Evolutionary conservation across 2,329 filamentous ascomycete species (phyloP).

Genomic region (Scedosporium dehoogii): DNA sequence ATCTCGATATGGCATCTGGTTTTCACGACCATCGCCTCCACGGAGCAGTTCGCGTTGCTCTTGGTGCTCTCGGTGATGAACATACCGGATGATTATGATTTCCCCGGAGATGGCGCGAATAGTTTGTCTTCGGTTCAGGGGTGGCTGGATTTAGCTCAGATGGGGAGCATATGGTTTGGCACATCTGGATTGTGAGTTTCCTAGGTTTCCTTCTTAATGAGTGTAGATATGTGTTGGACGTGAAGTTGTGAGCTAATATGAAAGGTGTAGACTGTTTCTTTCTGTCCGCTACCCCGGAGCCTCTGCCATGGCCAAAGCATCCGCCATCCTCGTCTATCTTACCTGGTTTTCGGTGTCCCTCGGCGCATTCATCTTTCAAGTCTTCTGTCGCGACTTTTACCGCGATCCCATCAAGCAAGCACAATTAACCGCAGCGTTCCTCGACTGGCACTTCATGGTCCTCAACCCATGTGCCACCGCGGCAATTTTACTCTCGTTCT

Average conservation of each 20-base stretch:
- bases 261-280: not conserved
- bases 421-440: not conserved
- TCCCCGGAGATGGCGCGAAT: not conserved
- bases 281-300: not conserved
- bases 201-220: not conserved
- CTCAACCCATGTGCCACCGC: conserved; percentile 7
- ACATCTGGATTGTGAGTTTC: conserved; percentile 2
- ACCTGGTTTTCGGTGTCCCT: conserved; percentile 5
- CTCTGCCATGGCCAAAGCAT: conserved; percentile 1
- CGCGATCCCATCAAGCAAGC: not conserved
- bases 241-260: not conserved
- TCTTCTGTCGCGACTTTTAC: conserved; percentile 1
- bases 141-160: conserved; percentile 4
- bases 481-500: conserved; percentile 3
- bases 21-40: conserved; percentile 1
- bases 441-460: conserved; percentile 7
- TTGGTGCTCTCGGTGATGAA: not conserved
- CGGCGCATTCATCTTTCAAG: conserved; percentile 7
- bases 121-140: conserved; percentile 4
- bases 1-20: conserved; percentile 4
- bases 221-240: not conserved
- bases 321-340: conserved; percentile 1
- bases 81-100: conserved; percentile 3
- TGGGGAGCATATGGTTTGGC: not conserved
- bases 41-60: conserved; percentile 3